phyloP scores from a whole-genome alignment of 1,139 yeast genomes.

The Blastobotrys aristatus region DNA sequence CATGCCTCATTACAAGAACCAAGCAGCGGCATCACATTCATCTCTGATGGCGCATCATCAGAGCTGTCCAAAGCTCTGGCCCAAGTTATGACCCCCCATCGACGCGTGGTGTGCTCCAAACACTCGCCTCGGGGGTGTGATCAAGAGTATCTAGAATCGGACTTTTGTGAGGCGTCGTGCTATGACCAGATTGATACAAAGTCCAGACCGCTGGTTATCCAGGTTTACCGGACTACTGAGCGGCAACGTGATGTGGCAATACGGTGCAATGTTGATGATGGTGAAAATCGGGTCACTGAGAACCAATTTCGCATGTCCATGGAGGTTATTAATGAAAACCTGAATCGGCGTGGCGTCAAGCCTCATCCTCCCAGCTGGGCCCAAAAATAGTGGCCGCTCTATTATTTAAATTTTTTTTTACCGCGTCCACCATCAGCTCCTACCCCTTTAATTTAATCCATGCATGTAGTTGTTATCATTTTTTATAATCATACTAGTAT shows the following conservation, averaged over 20 bases:
- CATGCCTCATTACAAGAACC: not conserved
- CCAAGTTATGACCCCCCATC: not conserved
- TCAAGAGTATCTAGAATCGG: not conserved
- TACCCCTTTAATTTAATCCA: no score
- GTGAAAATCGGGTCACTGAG: conserved; percentile 4
- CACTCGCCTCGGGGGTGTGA: not conserved
- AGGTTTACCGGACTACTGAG: conserved; percentile 6
- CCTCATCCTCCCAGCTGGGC: conserved; percentile 9
- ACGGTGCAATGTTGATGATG: not conserved
- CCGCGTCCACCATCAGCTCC: not conserved
- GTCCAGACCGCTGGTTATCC: conserved; percentile 5
- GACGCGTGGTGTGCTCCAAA: not conserved
- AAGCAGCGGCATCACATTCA: not conserved
- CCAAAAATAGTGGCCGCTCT: no score
- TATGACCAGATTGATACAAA: not conserved
- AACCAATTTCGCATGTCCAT: conserved; percentile 11
- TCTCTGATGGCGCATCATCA: conserved; percentile 2
- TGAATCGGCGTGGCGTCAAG: conserved; percentile 8
- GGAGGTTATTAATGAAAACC: conserved; percentile 12
- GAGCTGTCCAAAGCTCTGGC: not conserved
- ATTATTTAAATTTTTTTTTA: no score
- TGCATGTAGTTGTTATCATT: no score
- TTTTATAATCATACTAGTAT: no score
- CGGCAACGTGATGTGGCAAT: conserved; percentile 9
- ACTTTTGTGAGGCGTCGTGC: conserved; percentile 6